phyloP scores from a whole-genome alignment of 371 early-diverging fungal genomes.

The Mucor irregularis region DNA sequence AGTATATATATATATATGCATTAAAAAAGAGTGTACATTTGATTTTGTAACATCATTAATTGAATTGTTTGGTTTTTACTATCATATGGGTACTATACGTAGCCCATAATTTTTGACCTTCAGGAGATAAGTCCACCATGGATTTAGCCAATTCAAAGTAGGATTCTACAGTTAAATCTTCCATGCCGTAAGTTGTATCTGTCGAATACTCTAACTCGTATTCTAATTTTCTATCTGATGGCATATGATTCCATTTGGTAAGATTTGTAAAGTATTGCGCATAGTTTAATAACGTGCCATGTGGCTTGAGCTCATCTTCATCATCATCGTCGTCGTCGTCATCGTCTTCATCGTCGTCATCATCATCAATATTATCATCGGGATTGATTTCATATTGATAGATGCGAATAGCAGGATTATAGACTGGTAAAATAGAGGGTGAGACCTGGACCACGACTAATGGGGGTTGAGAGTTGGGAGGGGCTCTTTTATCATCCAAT shows the following conservation, averaged over 20 bases:
- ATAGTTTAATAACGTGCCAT: constrained; percentile 33
- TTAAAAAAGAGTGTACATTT: no score
- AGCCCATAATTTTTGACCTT: constrained; percentile 34
- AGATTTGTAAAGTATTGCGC: constrained; percentile 43
- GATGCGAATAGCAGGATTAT: constrained; percentile 73
- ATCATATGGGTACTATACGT: constrained; percentile 43
- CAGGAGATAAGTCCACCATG: constrained; percentile 30
- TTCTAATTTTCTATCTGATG: constrained; percentile 11
- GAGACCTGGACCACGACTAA: constrained; percentile 61
- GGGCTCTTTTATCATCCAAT: constrained; percentile 11
- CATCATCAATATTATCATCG: constrained; percentile 10
- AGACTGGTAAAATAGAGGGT: constrained; percentile 77
- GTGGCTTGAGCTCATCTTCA: constrained; percentile 9
- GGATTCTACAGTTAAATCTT: constrained; percentile 57
- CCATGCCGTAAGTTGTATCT: constrained; percentile 59
- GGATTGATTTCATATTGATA: constrained; percentile 53
- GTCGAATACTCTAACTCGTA: constrained; percentile 62
- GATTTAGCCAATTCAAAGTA: constrained; percentile 50
- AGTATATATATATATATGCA: no score
- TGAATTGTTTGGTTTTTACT: constrained; percentile 33
- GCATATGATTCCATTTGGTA: constrained; percentile 40
- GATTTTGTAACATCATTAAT: constrained; percentile 5
- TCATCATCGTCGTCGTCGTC: constrained; percentile 15
- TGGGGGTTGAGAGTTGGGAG: constrained; percentile 9
- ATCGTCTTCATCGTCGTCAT: constrained; percentile 8